phyloP scores from a whole-genome alignment of 2,329 filamentous ascomycete species.

The Fusarium sambucinum region DNA sequence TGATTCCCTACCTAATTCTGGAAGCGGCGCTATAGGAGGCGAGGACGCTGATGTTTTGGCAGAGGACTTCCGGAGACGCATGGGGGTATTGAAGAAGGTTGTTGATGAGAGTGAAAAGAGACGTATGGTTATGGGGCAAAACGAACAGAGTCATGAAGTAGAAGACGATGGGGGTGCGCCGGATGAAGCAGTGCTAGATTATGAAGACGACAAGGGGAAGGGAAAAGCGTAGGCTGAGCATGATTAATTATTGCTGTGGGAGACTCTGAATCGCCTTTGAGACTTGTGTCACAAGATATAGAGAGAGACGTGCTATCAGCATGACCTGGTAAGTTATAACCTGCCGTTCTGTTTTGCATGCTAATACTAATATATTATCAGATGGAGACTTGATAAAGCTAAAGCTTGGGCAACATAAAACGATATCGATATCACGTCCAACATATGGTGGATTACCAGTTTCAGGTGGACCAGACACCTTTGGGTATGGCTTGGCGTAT shows the following conservation, averaged over 20 bases:
- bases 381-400: conserved; percentile 1
- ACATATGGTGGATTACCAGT: conserved; percentile 14
- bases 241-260: conserved; percentile 15
- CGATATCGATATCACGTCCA: background rate
- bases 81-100: conserved; percentile 66
- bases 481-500: conserved; percentile 38
- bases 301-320: background rate
- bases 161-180: conserved; percentile 27
- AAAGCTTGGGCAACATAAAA: background rate
- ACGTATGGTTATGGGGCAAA: conserved; percentile 49
- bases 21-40: conserved; percentile 50
- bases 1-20: conserved; percentile 47
- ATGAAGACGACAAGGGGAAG: conserved; percentile 30
- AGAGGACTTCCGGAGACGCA: conserved; percentile 69
- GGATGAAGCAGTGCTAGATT: conserved; percentile 37
- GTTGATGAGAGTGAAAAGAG: conserved; percentile 65
- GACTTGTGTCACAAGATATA: conserved; percentile 1
- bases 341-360: background rate
- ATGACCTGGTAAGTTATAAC: conserved; percentile 2
- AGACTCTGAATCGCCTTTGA: background rate
- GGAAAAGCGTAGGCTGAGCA: conserved; percentile 22
- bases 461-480: conserved; percentile 45
- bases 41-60: conserved; percentile 66
- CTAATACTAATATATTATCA: conserved; percentile 8
- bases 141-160: conserved; percentile 7